A percentile compares a stretch with the other conserved stretches of the same genome.
Evolutionary conservation across 768 basidiomycete species (phyloP).

Genomic region (Cyathus striatus): DNA sequence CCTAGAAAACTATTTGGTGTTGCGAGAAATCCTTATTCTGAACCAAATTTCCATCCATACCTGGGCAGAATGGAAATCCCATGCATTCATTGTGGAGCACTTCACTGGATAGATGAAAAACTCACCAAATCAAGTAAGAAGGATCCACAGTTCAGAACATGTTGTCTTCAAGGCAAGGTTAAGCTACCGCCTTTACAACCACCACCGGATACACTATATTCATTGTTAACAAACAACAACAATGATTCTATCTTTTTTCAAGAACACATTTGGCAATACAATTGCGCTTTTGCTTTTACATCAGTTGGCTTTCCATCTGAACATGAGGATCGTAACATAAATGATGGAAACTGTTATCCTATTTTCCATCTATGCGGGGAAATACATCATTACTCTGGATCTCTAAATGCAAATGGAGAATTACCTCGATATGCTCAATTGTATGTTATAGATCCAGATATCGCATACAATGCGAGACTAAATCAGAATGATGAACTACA

Average conservation of each 20-base stretch:
- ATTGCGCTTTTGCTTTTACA: constrained; percentile 33
- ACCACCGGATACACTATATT: constrained; percentile 16
- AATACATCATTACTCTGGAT: constrained; percentile 29
- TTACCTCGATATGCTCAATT: constrained; percentile 32
- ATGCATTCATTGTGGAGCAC: constrained; percentile 26
- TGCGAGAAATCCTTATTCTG: too few species aligned
- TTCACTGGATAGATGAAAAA: constrained; percentile 29
- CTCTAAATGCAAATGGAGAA: constrained; percentile 17
- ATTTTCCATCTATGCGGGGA: constrained; percentile 28
- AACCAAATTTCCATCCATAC: too few species aligned
- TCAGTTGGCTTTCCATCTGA: constrained; percentile 27
- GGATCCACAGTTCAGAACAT: constrained; percentile 24
- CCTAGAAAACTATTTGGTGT: too few species aligned
- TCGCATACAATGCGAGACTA: constrained; percentile 14
- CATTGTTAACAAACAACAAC: constrained; percentile 11
- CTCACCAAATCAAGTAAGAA: constrained; percentile 3
- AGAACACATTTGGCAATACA: constrained; percentile 36
- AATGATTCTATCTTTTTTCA: constrained; percentile 15
- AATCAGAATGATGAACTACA: too few species aligned
- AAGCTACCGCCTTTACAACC: constrained; percentile 13
- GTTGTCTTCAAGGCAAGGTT: constrained; percentile 31
- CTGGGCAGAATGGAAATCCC: constrained; percentile 28
- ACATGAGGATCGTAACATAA: constrained; percentile 18
- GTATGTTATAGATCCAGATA: constrained; percentile 16
- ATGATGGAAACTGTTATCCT: too few species aligned